These are phyloP conservation scores for Heracleum sosnowskyi DNA, from an alignment of 129 eudicot species.

Conservation along the genomic window DNA sequence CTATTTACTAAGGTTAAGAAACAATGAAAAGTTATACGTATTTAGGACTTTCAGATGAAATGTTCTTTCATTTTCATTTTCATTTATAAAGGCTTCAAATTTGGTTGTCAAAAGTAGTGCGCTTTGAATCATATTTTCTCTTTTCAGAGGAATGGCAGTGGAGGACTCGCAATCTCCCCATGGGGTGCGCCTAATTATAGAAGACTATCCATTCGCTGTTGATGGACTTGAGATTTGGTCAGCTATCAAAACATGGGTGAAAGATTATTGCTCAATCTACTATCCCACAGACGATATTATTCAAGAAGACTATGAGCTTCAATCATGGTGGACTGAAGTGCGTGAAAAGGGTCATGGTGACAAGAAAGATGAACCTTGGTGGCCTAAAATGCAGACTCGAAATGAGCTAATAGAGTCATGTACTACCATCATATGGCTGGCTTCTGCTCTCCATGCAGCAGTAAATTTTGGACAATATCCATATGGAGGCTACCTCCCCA, in stretches of 20 bases:
- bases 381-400: conserved; percentile 70
- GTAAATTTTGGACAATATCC: conserved; percentile 88
- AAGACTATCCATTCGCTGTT: conserved; percentile 78
- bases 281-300: conserved; percentile 39
- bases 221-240: conserved; percentile 85
- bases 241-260: conserved; percentile 72
- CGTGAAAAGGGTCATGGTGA: conserved; percentile 72
- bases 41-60: background rate
- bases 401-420: conserved; percentile 52
- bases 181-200: conserved; percentile 57
- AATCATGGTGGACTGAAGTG: conserved; percentile 67
- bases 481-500: conserved; percentile 66
- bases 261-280: conserved; percentile 49
- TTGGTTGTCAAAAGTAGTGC: background rate
- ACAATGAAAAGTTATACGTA: background rate
- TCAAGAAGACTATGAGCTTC: conserved; percentile 43
- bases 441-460: conserved; percentile 89
- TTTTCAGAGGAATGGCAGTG: conserved; percentile 63
- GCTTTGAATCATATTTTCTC: background rate
- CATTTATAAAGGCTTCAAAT: background rate
- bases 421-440: conserved; percentile 73
- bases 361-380: conserved; percentile 71
- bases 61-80: background rate
- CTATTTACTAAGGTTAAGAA: background rate
- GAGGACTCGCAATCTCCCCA: conserved; percentile 45